phyloP scores from a whole-genome alignment of 2,329 filamentous ascomycete species.

The Mycosphaerelloides madeirae region DNA sequence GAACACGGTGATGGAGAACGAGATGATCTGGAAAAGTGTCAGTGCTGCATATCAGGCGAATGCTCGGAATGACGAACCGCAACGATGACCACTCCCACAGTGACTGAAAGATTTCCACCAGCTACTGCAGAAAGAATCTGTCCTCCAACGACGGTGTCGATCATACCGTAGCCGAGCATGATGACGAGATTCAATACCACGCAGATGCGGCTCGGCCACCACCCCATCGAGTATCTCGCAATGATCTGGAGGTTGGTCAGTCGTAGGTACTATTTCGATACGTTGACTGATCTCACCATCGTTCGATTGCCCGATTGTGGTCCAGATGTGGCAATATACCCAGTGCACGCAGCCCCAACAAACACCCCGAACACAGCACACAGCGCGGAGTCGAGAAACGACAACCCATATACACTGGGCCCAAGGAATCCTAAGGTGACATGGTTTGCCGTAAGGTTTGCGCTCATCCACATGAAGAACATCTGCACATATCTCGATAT shows the following conservation, averaged over 20 bases:
- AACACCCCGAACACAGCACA: conserved; percentile 45
- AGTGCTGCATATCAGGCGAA: neutral
- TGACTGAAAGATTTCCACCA: conserved; percentile 49
- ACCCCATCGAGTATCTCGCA: conserved; percentile 51
- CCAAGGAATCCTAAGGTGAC: conserved; percentile 42
- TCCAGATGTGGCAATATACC: conserved; percentile 50
- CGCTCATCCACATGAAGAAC: conserved; percentile 16
- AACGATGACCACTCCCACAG: conserved; percentile 55
- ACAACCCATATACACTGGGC: conserved; percentile 38
- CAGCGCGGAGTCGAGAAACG: conserved; percentile 44
- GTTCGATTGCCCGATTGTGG: conserved; percentile 50
- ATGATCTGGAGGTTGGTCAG: conserved; percentile 36
- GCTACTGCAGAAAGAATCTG: conserved; percentile 59
- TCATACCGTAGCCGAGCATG: conserved; percentile 54
- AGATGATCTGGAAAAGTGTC: conserved; percentile 11
- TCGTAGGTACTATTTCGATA: neutral
- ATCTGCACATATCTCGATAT: conserved; percentile 14
- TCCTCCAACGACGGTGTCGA: conserved; percentile 57
- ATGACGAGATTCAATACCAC: conserved; percentile 52
- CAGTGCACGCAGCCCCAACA: conserved; percentile 40
- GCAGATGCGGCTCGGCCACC: conserved; percentile 53
- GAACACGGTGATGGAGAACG: conserved; percentile 13
- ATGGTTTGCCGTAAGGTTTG: conserved; percentile 32
- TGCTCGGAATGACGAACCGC: conserved; percentile 2
- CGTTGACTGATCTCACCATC: too few relatives aligned